Evolutionary conservation across 2,329 filamentous ascomycete genomes (phyloP).

Genomic region (Claviceps fusiformis): DNA sequence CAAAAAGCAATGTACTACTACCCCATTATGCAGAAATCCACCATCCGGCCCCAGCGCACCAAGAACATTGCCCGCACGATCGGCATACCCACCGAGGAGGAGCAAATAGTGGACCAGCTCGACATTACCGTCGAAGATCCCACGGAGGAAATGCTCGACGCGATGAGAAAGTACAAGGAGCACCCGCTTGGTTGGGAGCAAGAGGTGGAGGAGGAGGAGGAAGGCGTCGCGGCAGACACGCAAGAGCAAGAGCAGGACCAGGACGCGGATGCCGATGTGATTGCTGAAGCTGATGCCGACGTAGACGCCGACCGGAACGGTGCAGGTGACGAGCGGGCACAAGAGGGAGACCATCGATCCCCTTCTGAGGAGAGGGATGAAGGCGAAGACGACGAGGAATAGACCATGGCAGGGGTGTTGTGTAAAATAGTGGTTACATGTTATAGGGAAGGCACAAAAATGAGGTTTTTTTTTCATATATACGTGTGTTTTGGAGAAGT

Average conservation of each 20-base stretch:
- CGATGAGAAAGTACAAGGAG: conserved; percentile 38
- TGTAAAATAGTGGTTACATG: neutral
- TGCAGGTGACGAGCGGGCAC: conserved; percentile 9
- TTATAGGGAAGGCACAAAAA: neutral
- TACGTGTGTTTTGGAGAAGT: too few species aligned
- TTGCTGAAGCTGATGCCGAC: neutral
- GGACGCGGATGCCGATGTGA: conserved; percentile 11
- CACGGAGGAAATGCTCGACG: conserved; percentile 35
- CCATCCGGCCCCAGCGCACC: conserved; percentile 47
- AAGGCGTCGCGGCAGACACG: conserved; percentile 17
- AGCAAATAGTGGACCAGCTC: conserved; percentile 40
- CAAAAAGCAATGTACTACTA: conserved; percentile 54
- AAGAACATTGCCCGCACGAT: conserved; percentile 47
- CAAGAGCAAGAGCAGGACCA: neutral
- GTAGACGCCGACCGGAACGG: conserved; percentile 3
- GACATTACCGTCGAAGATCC: conserved; percentile 43
- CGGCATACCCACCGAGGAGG: conserved; percentile 30
- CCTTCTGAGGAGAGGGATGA: conserved; percentile 26
- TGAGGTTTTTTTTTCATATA: neutral
- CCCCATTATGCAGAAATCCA: conserved; percentile 50
- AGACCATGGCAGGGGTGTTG: neutral
- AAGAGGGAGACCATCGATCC: conserved; percentile 12
- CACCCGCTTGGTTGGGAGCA: conserved; percentile 37
- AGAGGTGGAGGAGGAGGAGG: conserved; percentile 20
- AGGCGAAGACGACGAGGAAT: conserved; percentile 8